Conservation (phyloP, 352 stramenopile genomes). For the Phytophthora hibernalis region DNA sequence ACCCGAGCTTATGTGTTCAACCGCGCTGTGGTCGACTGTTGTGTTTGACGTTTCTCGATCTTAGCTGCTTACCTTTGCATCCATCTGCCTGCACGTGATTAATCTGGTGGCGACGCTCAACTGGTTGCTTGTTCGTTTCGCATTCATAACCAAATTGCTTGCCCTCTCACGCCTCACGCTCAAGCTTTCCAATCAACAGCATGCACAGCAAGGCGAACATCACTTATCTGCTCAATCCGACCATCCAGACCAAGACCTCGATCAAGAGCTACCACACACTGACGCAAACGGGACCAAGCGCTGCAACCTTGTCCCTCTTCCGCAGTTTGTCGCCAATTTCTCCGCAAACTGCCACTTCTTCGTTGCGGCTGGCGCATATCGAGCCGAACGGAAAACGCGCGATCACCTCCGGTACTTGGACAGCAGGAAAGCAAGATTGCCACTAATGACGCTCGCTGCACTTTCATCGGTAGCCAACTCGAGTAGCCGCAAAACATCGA, state of each 20-base stretch:
- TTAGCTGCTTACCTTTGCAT: constrained; percentile 17
- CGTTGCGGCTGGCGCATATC: constrained; percentile 41
- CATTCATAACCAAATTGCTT: constrained; percentile 19
- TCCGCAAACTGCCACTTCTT: constrained; percentile 35
- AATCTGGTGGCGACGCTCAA: neutral
- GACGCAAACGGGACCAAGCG: constrained; percentile 11
- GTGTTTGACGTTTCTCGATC: constrained; percentile 26
- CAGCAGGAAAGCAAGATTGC: constrained; percentile 21
- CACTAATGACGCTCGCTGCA: constrained; percentile 31
- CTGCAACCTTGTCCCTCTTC: constrained; percentile 40
- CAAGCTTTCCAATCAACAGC: neutral
- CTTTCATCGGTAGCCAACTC: constrained; percentile 21
- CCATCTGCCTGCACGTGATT: constrained; percentile 11
- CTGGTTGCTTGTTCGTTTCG: neutral
- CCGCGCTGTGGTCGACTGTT: neutral
- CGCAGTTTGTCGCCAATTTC: constrained; percentile 34
- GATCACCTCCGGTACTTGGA: constrained; percentile 10
- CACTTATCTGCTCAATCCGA: constrained; percentile 53
- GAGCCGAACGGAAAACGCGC: constrained; percentile 37
- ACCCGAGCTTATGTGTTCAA: constrained; percentile 19
- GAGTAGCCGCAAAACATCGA: constrained; percentile 11
- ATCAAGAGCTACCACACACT: constrained; percentile 18
- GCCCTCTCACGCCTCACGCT: constrained; percentile 6
- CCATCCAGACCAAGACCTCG: constrained; percentile 15
- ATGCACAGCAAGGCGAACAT: constrained; percentile 56